phyloP scores from a whole-genome alignment of 75 land plant species.

The Cryptomeria japonica region DNA sequence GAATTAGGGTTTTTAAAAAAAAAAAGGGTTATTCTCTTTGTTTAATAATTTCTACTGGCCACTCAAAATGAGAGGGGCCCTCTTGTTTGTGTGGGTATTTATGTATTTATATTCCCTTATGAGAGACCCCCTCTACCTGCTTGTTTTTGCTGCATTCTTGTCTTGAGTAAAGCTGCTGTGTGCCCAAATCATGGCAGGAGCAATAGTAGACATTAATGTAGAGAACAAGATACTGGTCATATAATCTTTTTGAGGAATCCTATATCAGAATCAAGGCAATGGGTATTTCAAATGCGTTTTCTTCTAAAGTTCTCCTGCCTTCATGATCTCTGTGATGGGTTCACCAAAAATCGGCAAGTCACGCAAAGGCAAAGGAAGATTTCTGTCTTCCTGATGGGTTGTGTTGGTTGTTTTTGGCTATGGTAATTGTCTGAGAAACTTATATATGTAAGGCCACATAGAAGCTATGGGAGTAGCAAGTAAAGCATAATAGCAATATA shows the following conservation, averaged over 20 bases:
- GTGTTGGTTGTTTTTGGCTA: background rate
- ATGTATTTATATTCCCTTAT: background rate
- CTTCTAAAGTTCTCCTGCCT: background rate
- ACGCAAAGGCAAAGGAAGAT: constrained; percentile 7
- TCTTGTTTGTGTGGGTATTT: background rate
- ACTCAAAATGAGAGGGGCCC: constrained; percentile 2
- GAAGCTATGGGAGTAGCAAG: background rate
- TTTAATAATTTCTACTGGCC: background rate
- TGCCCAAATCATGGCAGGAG: background rate
- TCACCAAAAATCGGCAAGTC: constrained; percentile 6
- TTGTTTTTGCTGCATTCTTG: background rate
- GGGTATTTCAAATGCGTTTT: background rate
- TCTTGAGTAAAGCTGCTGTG: background rate
- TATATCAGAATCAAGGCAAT: background rate
- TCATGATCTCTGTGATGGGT: constrained; percentile 6
- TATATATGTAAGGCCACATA: background rate
- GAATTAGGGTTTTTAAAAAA: background rate
- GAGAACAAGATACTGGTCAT: constrained; percentile 4
- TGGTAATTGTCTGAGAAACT: background rate
- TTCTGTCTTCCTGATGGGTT: background rate
- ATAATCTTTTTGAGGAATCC: background rate
- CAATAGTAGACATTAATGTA: background rate
- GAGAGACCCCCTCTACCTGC: background rate
- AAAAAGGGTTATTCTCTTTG: background rate
- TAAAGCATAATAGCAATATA: background rate